phyloP scores from a whole-genome alignment of 208 protist species.

The Naegleria fowleri region DNA sequence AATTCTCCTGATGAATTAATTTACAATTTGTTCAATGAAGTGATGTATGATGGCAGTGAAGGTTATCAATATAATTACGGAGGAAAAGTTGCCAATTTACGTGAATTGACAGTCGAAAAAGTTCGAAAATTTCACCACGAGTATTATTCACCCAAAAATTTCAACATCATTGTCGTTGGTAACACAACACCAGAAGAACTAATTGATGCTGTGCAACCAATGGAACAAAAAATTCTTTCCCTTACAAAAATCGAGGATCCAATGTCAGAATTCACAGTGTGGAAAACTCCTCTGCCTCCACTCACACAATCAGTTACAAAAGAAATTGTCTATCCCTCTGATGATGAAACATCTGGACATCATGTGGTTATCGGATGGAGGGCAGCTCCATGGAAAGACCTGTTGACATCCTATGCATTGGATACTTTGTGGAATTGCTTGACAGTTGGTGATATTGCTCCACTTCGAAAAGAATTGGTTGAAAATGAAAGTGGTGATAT shows the following conservation, averaged over 20 bases:
- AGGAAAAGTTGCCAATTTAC: neutral
- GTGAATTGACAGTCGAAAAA: constrained; percentile 4
- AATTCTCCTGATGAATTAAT: constrained; percentile 39
- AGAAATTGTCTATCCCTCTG: constrained; percentile 44
- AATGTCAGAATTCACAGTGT: constrained; percentile 33
- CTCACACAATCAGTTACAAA: constrained; percentile 19
- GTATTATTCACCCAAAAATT: constrained; percentile 52
- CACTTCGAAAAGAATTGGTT: constrained; percentile 36
- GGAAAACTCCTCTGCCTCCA: neutral
- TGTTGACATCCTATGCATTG: constrained; percentile 30
- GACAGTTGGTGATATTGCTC: constrained; percentile 30
- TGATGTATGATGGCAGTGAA: constrained; percentile 32
- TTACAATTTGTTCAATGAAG: constrained; percentile 8
- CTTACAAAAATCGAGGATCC: constrained; percentile 12
- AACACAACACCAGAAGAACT: constrained; percentile 35
- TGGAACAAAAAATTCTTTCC: constrained; percentile 47
- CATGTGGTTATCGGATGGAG: constrained; percentile 30
- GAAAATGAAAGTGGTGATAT: constrained; percentile 35
- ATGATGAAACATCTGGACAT: constrained; percentile 44
- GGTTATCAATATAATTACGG: constrained; percentile 21
- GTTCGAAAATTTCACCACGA: constrained; percentile 47
- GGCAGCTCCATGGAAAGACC: constrained; percentile 28
- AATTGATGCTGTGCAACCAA: constrained; percentile 32
- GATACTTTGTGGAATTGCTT: constrained; percentile 35
- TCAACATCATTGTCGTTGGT: constrained; percentile 49